Conservation (phyloP, 2,329 filamentous ascomycete genomes). For the Penicillium hesseltinei region DNA sequence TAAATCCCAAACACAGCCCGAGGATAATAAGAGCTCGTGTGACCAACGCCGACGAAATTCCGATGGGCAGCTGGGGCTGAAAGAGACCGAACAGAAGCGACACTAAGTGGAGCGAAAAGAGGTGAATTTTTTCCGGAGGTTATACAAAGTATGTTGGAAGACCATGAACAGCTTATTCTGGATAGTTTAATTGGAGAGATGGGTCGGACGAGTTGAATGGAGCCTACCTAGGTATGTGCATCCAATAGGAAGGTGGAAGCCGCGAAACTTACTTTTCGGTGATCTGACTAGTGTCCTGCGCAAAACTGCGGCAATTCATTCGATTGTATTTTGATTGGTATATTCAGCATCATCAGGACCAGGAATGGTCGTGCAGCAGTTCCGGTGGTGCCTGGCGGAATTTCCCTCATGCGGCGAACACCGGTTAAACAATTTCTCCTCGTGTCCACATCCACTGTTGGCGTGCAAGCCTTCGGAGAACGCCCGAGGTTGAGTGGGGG, state of each 20-base stretch:
- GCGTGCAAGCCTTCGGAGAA: not conserved
- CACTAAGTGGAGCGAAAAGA: not conserved
- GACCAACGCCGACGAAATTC: not conserved
- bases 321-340: not conserved
- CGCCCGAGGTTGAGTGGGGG: not conserved
- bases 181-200: not conserved
- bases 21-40: not conserved
- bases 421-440: not conserved
- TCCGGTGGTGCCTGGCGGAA: not conserved
- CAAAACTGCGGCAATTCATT: not conserved
- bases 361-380: not conserved
- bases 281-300: conserved; percentile 1
- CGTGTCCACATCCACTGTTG: not conserved
- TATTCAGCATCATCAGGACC: not conserved
- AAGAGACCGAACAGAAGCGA: not conserved
- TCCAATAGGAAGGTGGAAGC: conserved; percentile 1
- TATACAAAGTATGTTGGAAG: not conserved
- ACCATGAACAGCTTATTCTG: not conserved
- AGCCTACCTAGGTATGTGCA: not conserved
- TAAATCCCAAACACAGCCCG: not conserved
- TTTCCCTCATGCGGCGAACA: not conserved
- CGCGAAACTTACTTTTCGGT: not conserved
- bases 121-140: not conserved
- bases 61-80: not conserved
- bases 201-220: not conserved